Evolutionary conservation across 1,284 basidiomycete species (phyloP).

Genomic region (Apiotrichum laibachii): DNA sequence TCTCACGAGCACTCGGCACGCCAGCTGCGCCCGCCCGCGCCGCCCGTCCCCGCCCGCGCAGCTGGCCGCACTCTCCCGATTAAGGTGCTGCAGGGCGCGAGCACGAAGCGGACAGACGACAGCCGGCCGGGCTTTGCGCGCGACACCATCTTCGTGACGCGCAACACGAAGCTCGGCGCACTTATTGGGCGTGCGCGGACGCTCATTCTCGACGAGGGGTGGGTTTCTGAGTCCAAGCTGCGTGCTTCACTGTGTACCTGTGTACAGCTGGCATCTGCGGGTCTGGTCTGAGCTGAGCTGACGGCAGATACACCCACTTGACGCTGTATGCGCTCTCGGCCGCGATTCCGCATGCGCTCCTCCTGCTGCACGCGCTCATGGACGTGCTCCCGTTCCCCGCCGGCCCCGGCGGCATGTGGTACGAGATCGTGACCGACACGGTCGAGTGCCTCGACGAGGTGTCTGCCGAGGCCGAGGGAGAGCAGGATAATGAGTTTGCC

Average conservation of each 20-base stretch:
- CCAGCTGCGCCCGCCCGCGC: slow-evolving; percentile 23
- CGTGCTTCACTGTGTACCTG: too few species aligned
- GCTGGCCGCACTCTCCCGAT: slow-evolving; percentile 23
- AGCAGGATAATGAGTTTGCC: slow-evolving; percentile 11
- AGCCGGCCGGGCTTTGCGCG: slow-evolving; percentile 56
- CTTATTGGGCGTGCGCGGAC: slow-evolving; percentile 63
- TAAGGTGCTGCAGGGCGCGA: slow-evolving; percentile 38
- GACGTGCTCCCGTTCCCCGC: slow-evolving; percentile 66
- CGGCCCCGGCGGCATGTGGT: slow-evolving; percentile 60
- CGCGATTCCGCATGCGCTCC: slow-evolving; percentile 76
- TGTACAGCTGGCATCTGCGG: too few species aligned
- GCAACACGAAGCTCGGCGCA: slow-evolving; percentile 74
- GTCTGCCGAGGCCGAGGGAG: background rate
- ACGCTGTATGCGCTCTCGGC: slow-evolving; percentile 79
- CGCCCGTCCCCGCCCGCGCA: slow-evolving; percentile 3
- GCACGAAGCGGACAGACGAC: slow-evolving; percentile 32
- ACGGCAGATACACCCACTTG: slow-evolving; percentile 62
- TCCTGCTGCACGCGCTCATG: slow-evolving; percentile 69
- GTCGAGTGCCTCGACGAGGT: slow-evolving; percentile 76
- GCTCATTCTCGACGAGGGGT: slow-evolving; percentile 84
- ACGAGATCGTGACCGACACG: slow-evolving; percentile 69
- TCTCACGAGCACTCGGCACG: background rate
- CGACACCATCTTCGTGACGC: slow-evolving; percentile 74
- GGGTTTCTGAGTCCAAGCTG: slow-evolving; percentile 60
- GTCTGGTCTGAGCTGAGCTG: slow-evolving; percentile 58